Conservation (phyloP, 139 green algal species). For the Chlamydomonas asymmetrica region DNA sequence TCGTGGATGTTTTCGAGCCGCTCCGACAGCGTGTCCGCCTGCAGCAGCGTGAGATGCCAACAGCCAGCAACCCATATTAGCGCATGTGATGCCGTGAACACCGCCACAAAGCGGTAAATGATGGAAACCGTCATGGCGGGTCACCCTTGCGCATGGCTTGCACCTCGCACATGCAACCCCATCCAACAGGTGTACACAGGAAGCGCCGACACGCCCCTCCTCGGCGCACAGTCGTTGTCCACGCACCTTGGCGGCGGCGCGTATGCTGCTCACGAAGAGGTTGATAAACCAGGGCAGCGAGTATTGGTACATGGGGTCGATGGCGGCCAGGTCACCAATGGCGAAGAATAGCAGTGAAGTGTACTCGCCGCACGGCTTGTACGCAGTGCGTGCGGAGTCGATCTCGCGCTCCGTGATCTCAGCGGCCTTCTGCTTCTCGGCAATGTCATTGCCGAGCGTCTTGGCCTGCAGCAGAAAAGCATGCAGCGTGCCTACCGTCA, state of each 20-base stretch:
- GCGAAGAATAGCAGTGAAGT: conserved; percentile 81
- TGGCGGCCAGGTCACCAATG: conserved; percentile 61
- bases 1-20: conserved; percentile 69
- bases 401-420: conserved; percentile 72
- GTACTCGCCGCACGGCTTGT: conserved; percentile 74
- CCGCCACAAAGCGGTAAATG: too few species aligned
- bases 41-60: too few species aligned
- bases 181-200: too few species aligned
- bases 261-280: conserved; percentile 62
- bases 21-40: too few species aligned
- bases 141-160: too few species aligned
- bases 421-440: conserved; percentile 65
- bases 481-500: too few species aligned
- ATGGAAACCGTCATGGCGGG: too few species aligned
- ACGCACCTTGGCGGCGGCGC: conserved; percentile 41
- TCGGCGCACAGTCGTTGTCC: too few species aligned
- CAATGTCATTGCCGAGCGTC: conserved; percentile 72
- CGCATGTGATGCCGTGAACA: too few species aligned
- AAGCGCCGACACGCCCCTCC: too few species aligned
- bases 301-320: conserved; percentile 87
- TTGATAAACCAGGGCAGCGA: conserved; percentile 75
- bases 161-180: too few species aligned
- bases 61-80: too few species aligned
- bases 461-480: conserved; percentile 66
- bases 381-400: conserved; percentile 61